Conservation (phyloP, 768 basidiomycete species). For the Agrocybe chaxingu region DNA sequence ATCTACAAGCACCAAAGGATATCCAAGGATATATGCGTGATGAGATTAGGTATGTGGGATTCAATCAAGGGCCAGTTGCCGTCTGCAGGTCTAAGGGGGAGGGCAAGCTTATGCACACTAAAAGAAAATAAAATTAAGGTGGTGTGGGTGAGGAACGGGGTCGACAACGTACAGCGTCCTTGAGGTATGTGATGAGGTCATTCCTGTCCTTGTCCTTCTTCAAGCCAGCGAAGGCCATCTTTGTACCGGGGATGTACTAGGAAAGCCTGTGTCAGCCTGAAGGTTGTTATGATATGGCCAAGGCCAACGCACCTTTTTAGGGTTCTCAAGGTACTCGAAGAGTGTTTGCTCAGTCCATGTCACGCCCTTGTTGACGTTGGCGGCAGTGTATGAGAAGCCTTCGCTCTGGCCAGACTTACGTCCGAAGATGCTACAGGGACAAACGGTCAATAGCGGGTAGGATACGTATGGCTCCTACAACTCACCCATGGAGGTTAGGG, state of each 20-base stretch:
- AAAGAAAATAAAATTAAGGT: background rate
- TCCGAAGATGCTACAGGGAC: slow-evolving; percentile 62
- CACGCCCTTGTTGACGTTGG: slow-evolving; percentile 94
- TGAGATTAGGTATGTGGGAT: no score
- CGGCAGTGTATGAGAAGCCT: slow-evolving; percentile 88
- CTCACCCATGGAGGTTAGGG: slow-evolving; percentile 92
- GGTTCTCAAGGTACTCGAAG: slow-evolving; percentile 95
- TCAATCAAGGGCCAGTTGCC: background rate
- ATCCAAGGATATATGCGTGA: no score
- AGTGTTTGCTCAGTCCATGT: slow-evolving; percentile 85
- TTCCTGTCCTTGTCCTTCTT: slow-evolving; percentile 99
- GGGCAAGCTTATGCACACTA: slow-evolving; percentile 20
- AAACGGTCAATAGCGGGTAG: background rate
- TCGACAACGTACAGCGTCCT: slow-evolving; percentile 56
- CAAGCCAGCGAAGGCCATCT: slow-evolving; percentile 98
- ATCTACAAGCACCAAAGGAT: no score
- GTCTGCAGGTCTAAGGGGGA: slow-evolving; percentile 4
- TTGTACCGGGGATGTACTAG: slow-evolving; percentile 93
- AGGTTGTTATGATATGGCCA: background rate
- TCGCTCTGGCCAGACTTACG: slow-evolving; percentile 84
- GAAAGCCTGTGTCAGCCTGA: background rate
- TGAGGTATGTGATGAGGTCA: slow-evolving; percentile 86
- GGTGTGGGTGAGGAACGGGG: background rate
- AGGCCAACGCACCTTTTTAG: slow-evolving; percentile 75
- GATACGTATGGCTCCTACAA: background rate